Conservation (phyloP, 169 alveolate genomes). For the Plasmodium fragile region DNA sequence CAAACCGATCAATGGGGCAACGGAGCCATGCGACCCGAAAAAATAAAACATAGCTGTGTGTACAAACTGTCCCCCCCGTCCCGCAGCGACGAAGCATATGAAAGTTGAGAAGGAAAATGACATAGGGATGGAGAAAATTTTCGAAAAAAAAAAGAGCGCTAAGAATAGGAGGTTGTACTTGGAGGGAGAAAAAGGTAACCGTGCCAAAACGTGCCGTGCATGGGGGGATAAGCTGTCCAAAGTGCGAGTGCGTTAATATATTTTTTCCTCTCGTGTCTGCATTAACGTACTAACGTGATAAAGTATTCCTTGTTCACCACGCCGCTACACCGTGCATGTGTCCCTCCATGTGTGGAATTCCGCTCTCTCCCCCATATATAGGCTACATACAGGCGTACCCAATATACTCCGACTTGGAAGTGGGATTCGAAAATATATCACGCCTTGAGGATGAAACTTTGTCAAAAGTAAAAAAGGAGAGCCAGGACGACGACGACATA, state of each 20-base stretch:
- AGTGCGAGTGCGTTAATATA: not conserved
- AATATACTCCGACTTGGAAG: conserved; percentile 57
- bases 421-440: conserved; percentile 65
- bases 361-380: not conserved
- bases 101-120: conserved; percentile 35
- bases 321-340: not conserved
- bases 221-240: not conserved
- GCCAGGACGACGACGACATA: conserved; percentile 75
- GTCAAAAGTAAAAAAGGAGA: conserved; percentile 75
- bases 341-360: not conserved
- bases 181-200: conserved; percentile 65
- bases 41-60: not conserved
- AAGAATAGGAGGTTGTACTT: conserved; percentile 31
- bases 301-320: not conserved
- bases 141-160: conserved; percentile 25
- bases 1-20: not conserved
- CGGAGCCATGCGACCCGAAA: not conserved
- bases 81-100: conserved; percentile 57
- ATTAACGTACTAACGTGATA: not conserved
- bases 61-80: not conserved
- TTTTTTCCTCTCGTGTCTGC: not conserved
- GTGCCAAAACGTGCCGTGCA: not conserved
- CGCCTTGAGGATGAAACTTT: conserved; percentile 62
- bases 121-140: conserved; percentile 17
- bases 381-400: conserved; percentile 60